Conservation (phyloP, 1,284 basidiomycete species). For the Polyporus tsugae region DNA sequence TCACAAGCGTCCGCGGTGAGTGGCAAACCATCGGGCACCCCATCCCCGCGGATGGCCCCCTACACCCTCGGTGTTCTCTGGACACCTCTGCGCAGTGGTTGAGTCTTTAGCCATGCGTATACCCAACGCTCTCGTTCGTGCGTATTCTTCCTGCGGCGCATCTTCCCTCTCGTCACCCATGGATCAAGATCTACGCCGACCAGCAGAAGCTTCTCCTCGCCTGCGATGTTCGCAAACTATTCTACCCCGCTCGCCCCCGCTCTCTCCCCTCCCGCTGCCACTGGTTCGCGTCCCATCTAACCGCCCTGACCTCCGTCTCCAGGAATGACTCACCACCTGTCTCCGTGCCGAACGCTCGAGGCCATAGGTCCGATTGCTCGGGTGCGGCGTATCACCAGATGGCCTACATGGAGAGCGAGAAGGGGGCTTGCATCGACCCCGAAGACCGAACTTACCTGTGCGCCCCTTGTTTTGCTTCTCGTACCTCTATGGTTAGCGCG, state of each 20-base stretch:
- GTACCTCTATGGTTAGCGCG: not conserved
- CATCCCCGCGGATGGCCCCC: conserved; percentile 3
- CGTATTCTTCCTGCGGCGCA: not conserved
- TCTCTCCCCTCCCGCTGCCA: not conserved
- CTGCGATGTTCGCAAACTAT: not conserved
- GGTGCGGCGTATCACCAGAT: conserved; percentile 5
- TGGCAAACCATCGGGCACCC: not conserved
- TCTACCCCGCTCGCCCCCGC: not conserved
- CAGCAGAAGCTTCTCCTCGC: not conserved
- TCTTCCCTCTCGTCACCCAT: not conserved
- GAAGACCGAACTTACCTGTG: not conserved
- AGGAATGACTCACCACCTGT: not conserved
- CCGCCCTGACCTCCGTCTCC: not conserved
- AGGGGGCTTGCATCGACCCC: not conserved
- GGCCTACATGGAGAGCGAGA: not conserved
- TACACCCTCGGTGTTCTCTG: conserved; percentile 4
- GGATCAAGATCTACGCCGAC: not conserved
- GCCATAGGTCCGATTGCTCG: not conserved
- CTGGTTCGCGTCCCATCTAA: not conserved
- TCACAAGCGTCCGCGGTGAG: not conserved
- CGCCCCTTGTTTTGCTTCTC: not conserved
- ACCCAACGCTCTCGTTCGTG: not conserved
- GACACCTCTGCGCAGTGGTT: not conserved
- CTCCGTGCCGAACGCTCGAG: not conserved
- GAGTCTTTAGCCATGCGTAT: not conserved